A percentile compares a stretch with the other conserved stretches of the same genome.
phyloP scores from a whole-genome alignment of 164 flowering plant genomes.

The Magnolia sinica region DNA sequence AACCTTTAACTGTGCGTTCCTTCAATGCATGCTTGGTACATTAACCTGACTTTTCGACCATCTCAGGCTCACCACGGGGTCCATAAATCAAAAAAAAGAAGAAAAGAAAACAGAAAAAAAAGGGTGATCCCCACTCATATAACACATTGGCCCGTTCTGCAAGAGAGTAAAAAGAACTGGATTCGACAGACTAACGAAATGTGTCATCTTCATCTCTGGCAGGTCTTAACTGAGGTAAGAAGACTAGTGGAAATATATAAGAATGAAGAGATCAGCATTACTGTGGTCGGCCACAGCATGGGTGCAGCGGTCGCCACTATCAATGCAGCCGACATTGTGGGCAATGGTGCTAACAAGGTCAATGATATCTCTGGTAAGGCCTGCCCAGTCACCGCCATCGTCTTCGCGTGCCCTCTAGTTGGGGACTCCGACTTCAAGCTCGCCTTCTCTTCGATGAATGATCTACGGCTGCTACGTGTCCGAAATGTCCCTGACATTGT shows the following conservation, averaged over 20 bases:
- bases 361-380: slow-evolving; percentile 18
- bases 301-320: slow-evolving; percentile 76
- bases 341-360: slow-evolving; percentile 44
- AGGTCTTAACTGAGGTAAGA: slow-evolving; percentile 62
- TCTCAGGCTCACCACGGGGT: too few relatives aligned
- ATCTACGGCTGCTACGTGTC: slow-evolving; percentile 43
- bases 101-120: too few relatives aligned
- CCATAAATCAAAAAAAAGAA: background rate
- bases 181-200: background rate
- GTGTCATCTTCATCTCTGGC: background rate
- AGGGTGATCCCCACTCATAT: too few relatives aligned
- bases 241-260: slow-evolving; percentile 49
- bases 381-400: slow-evolving; percentile 54
- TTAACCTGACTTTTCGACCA: too few relatives aligned
- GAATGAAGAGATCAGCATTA: slow-evolving; percentile 50
- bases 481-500: slow-evolving; percentile 54
- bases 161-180: background rate
- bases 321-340: slow-evolving; percentile 61
- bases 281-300: slow-evolving; percentile 60
- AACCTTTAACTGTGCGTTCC: too few relatives aligned
- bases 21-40: too few relatives aligned
- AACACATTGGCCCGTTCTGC: too few relatives aligned
- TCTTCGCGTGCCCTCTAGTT: slow-evolving; percentile 66
- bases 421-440: slow-evolving; percentile 54
- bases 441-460: slow-evolving; percentile 22